Evolutionary conservation across 2,329 filamentous ascomycete species (phyloP), one percentile per base, ranked within the genome.

Genomic region (Ophiostoma angusticollis): DNA sequence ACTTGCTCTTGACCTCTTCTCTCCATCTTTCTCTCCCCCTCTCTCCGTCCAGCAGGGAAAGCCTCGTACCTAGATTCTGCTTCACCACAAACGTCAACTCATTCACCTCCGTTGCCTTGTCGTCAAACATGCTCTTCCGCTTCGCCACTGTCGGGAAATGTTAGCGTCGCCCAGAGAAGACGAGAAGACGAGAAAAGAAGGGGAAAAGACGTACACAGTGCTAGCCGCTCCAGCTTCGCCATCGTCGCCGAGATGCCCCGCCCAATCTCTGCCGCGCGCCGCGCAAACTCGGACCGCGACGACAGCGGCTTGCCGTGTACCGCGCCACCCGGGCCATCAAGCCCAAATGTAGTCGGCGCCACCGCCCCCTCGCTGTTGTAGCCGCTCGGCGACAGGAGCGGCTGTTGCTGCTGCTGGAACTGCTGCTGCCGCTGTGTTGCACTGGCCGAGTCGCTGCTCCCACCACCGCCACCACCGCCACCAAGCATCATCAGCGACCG

Each of bases 81-180:
- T 47, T 48, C 17, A 47, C 45, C 54, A 95, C 83, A 54, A 87
- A 95, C 7, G 87, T 95, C 58, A 95, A 75, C 60, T 96, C 86
- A 58, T 91, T 91, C 58, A 96, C 95, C 62, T 98, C 91, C 40
- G 95, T 84, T 0, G 91, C 86, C 56, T 84, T 77, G 64, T 98
- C 91, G 59, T 98, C 91, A 58, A 98, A 98, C 31, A 98, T 77
- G 9, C 91, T 94, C 62, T 94, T 93, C 54, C 89, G 78, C 60
- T 86, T 89, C n/a, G 91, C 91, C 56, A 98, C 42, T 48, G 34
- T 27, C n/a, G n/a, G n/a, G n/a, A 24, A 6, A 3, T 4, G 21
- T 41, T 31, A 42, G 40, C 21, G n/a, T n/a, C n/a, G n/a, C n/a
- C n/a, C n/a, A n/a, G n/a, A n/a, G n/a, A n/a, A n/a, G n/a, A 12